Evolutionary conservation across 768 basidiomycete genomes (phyloP).

Genomic region (Royoungia palumana): DNA sequence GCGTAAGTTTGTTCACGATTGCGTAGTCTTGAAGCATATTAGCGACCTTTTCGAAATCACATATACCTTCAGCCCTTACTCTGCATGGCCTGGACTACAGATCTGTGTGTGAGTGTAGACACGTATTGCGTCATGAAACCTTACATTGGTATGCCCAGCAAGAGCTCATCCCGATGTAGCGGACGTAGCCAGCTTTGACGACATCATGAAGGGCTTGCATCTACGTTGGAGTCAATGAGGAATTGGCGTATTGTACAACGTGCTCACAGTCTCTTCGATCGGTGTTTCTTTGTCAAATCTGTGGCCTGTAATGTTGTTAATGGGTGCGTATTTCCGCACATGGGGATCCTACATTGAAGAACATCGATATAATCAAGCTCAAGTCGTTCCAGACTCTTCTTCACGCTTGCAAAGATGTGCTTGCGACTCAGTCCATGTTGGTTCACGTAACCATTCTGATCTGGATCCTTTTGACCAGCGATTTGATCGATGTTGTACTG

Average conservation of each 20-base stretch:
- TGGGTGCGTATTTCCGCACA: neutral
- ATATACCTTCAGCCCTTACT: constrained; percentile 20
- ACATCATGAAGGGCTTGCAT: constrained; percentile 53
- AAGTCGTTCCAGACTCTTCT: constrained; percentile 40
- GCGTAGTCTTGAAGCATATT: constrained; percentile 33
- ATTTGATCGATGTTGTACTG: constrained; percentile 13
- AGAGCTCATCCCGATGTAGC: constrained; percentile 45
- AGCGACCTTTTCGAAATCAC: neutral
- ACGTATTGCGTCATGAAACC: neutral
- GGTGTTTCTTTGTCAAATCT: constrained; percentile 51
- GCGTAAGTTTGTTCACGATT: constrained; percentile 42
- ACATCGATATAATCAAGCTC: constrained; percentile 57
- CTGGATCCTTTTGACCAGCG: constrained; percentile 24
- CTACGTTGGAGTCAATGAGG: constrained; percentile 2
- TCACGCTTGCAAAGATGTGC: constrained; percentile 59
- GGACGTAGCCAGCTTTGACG: constrained; percentile 46
- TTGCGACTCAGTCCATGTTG: constrained; percentile 46
- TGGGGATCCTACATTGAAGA: constrained; percentile 40
- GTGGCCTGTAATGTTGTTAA: constrained; percentile 32
- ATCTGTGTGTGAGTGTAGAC: constrained; percentile 1
- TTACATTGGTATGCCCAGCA: constrained; percentile 41
- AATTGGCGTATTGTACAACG: neutral
- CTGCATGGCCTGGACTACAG: constrained; percentile 38
- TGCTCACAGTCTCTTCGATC: constrained; percentile 40
- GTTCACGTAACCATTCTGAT: constrained; percentile 46